Conservation (phyloP, 768 basidiomycete species). For the Xanthoconium stramineum region DNA sequence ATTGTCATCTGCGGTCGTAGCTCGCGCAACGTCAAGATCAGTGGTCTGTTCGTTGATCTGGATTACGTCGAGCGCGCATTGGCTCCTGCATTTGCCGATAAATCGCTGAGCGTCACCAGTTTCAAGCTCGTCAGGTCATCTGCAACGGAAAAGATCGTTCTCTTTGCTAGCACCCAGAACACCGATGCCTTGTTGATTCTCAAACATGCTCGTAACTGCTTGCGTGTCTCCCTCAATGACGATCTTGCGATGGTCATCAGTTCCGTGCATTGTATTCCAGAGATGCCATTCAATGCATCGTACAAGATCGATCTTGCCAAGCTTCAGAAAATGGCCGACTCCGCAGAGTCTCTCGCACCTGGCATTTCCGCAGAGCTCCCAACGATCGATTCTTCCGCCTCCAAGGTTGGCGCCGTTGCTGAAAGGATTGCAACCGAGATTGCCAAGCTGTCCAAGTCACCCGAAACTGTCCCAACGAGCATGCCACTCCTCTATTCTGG, state of each 20-base stretch:
- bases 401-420: conserved; percentile 23
- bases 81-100: conserved; percentile 22
- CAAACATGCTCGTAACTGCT: conserved; percentile 21
- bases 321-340: conserved; percentile 27
- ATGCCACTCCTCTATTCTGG: conserved; percentile 32
- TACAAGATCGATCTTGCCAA: conserved; percentile 29
- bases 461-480: conserved; percentile 26
- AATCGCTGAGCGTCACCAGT: conserved; percentile 13
- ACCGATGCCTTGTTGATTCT: conserved; percentile 21
- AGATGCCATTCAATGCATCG: conserved; percentile 31
- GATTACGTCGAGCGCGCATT: conserved; percentile 28
- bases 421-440: conserved; percentile 35
- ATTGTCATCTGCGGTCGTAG: conserved; percentile 27
- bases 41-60: conserved; percentile 29
- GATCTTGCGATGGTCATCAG: conserved; percentile 23
- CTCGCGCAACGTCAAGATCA: conserved; percentile 30
- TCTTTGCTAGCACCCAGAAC: conserved; percentile 20
- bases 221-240: conserved; percentile 17
- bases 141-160: conserved; percentile 24
- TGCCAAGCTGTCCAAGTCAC: conserved; percentile 28
- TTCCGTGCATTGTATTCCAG: conserved; percentile 22
- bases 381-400: background rate
- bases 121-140: conserved; percentile 30
- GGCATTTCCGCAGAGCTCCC: conserved; percentile 16
- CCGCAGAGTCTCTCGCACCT: conserved; percentile 10